A percentile compares a stretch with the other conserved stretches of the same genome.
These are phyloP conservation scores for Carex myosuroides DNA, from an alignment of 176 grass and related monocot species.

Conservation along the genomic window DNA sequence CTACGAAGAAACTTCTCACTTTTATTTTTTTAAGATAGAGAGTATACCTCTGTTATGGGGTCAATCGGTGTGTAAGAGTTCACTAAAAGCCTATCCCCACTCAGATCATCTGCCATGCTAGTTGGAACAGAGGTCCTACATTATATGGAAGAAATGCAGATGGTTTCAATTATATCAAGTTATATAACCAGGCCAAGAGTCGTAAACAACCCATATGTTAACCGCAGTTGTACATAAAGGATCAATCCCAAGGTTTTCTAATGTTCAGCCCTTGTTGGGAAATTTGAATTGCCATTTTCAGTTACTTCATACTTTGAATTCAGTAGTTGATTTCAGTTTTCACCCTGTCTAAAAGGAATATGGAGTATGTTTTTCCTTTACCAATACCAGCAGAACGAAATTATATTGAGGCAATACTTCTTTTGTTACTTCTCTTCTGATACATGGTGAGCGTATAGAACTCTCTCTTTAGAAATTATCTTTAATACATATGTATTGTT, in stretches of 20 bases:
- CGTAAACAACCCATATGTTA: neutral
- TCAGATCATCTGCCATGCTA: neutral
- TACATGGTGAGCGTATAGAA: neutral
- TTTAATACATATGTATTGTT: neutral
- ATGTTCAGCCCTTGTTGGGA: neutral
- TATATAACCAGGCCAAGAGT: neutral
- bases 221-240: neutral
- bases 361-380: neutral
- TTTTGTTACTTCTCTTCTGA: neutral
- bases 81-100: neutral
- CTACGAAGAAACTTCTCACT: neutral
- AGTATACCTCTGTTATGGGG: neutral
- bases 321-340: neutral
- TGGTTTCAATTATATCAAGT: neutral
- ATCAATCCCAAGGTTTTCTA: neutral
- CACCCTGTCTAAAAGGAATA: neutral
- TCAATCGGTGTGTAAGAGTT: neutral
- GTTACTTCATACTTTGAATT: neutral
- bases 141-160: neutral
- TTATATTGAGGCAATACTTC: neutral
- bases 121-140: neutral
- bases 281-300: neutral
- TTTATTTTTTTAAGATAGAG: neutral
- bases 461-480: neutral
- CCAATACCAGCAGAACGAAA: neutral